Base-by-base conservation (phyloP, 177 flowering plant species). In the Vitis hybrid region DNA sequence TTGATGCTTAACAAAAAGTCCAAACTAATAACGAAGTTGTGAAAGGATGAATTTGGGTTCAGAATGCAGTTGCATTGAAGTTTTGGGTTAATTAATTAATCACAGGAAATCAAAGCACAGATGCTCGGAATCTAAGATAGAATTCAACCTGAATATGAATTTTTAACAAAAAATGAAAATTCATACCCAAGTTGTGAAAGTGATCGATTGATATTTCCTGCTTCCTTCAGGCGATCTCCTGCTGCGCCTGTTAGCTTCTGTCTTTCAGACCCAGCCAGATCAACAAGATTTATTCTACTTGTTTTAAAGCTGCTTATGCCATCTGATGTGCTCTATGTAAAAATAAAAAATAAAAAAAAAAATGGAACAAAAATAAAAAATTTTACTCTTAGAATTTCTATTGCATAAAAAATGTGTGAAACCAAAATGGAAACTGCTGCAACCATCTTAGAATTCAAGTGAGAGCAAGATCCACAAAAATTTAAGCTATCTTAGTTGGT, bases 261-360 rank as follows among this genome's bases (percentile, higher is more conserved):
- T 74, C 99, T 82, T 79, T 96, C 99, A 35, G 99, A 96, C 62
- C 99, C 99, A 78, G 99, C 99, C 68, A 96, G 89, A 85, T 96
- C 99, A 78, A 96, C 99, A 57, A 96, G 93, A 83, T 96, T 96
- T 71, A 96, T 93, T 83, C 90, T 87, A 71, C 99, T 96, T 46
- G 87, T 86, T 74, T 83, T 90, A 40, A 90, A 83, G 81, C 91
- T 87, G 87, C 95, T 93, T 63, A 93, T 58, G 63, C 97, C 95
- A 82, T 91, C 94, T 62, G 87, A 78, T 65, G 66, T 51, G 71
- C 90, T 83, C 98, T 96, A 69, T 46, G 46, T 6, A 35, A 85
- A 77, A 55, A 70, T 17, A 40, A 7, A 70, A 18, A 18, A 18
- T 18, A 18, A 18, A 18, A 35, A 6, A 6, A 35, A 35, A 35